Base-by-base conservation (phyloP, 1,284 basidiomycete genomes). In the Cryptococcus maquisensis region DNA sequence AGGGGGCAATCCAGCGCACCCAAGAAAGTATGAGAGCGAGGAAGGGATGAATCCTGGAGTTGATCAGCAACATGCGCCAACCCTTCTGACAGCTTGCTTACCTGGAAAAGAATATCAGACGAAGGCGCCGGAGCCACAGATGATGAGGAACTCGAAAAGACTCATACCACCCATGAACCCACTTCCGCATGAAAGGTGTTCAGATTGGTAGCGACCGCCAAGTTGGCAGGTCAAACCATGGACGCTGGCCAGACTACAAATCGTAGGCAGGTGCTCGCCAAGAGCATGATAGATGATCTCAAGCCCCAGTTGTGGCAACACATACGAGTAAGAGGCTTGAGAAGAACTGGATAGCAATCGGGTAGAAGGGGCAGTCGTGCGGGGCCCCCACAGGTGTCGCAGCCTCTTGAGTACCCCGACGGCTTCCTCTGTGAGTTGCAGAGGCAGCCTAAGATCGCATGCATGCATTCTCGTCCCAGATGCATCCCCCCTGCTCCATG, bases 171-270 rank as follows among this genome's bases (percentile, higher is more conserved):
- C 82, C 0, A 74, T 71, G 64, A 77, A 78, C 62, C 86, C 85
- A 50, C 89, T 65, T 97, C 95, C 15, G 96, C 95, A 70, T 99
- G 96, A 12, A 98, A 79, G 2, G 94, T 95, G 71, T 98, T 99
- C 68, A 99, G 80, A 49, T 95, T 79, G 15, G 95, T 95, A 63
- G 92, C 92, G 1, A 84, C 83, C 43, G 96, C 88, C 21, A 98
- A 80, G 69, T 95, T 93, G 71, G 90, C 86, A 0, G 96, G 96
- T 96, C 96, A 98, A 49, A 98, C 87, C 90, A 98, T 93, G 60
- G 87, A 88, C 3, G 94, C 93, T 0, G 96, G 96, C 87, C 87
- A 92, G 0, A 96, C 89, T 16, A 74, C 66, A 28, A 71, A 70
- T 18, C 67, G 67, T 12, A 69, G 59, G 21, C 60, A 59, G 3